Percentiles rank a stretch among this genome's conserved stretches.
phyloP scores from a whole-genome alignment of 208 protist species.

The Tritrichomonas musculus region DNA sequence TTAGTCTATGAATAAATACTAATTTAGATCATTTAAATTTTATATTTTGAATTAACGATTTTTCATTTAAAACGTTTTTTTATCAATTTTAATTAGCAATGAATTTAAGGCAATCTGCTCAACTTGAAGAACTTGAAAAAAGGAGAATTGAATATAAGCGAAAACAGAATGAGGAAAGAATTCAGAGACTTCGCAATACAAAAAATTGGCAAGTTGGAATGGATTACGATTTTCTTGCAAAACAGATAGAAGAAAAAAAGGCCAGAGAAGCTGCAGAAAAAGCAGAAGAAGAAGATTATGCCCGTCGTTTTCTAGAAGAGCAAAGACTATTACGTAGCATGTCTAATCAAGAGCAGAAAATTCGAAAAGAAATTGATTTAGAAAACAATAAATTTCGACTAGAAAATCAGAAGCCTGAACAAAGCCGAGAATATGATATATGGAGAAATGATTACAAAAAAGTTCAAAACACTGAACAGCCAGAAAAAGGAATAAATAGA shows the following conservation, averaged over 20 bases:
- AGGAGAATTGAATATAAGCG: neutral
- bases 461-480: neutral
- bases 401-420: neutral
- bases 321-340: neutral
- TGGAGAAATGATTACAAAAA: neutral
- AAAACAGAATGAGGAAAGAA: neutral
- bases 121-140: neutral
- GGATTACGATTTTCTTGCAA: neutral
- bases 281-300: neutral
- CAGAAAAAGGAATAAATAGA: neutral
- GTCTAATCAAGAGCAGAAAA: neutral
- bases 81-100: too few relatives aligned
- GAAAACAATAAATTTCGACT: neutral
- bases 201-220: neutral
- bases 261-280: neutral
- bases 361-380: neutral
- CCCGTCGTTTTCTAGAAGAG: neutral
- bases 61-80: too few relatives aligned
- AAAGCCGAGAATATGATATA: neutral
- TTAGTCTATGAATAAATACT: neutral
- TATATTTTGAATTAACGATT: neutral
- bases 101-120: neutral
- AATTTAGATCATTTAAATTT: neutral
- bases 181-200: neutral
- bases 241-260: conserved; percentile 12